phyloP scores from a whole-genome alignment of 345 rosid species.

The Salix dunnii region DNA sequence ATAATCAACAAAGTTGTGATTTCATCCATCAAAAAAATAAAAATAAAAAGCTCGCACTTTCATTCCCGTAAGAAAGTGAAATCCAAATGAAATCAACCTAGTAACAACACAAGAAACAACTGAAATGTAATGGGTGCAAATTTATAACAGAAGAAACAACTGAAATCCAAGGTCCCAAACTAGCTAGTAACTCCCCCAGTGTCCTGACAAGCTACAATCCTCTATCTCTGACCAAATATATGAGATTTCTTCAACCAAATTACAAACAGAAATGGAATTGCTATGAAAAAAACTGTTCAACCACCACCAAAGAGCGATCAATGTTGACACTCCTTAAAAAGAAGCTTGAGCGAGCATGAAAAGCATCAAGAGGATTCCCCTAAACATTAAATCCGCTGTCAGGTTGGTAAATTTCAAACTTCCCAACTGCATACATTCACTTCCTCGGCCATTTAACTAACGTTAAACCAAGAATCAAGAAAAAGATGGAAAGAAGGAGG shows the following conservation, averaged over 20 bases:
- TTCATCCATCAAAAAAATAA: too few species aligned
- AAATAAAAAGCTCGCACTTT: too few species aligned
- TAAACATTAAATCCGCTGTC: neutral
- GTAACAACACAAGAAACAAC: too few species aligned
- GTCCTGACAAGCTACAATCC: neutral
- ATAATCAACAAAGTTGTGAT: too few species aligned
- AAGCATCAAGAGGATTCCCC: neutral
- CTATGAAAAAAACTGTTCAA: neutral
- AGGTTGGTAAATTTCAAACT: neutral
- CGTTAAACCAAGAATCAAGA: too few species aligned
- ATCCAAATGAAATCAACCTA: too few species aligned
- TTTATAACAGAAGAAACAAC: neutral
- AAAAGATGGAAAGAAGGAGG: too few species aligned
- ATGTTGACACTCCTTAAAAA: neutral
- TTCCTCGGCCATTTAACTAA: too few species aligned
- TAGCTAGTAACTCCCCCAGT: neutral
- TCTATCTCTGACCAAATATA: neutral
- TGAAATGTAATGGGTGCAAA: too few species aligned
- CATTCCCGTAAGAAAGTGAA: too few species aligned
- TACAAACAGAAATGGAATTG: neutral
- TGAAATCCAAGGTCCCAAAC: slow-evolving; percentile 2
- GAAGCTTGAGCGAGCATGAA: neutral
- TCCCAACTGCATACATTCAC: neutral
- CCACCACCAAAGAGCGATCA: neutral
- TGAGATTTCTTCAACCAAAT: neutral